Evolutionary conservation across 257 asterid genomes (phyloP).

Genomic region (Nicotiana otophora): DNA sequence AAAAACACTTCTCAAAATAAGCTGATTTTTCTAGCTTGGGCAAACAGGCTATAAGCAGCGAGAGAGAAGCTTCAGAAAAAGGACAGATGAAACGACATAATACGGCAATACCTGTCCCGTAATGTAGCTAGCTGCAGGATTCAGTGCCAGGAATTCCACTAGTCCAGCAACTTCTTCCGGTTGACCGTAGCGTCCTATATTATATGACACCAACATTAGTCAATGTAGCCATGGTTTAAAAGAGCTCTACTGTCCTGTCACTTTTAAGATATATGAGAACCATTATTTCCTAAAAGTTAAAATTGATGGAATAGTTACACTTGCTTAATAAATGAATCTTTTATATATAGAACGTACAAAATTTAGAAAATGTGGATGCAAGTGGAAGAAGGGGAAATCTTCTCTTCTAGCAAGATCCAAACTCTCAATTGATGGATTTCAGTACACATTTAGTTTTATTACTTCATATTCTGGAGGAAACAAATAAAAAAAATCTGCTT

Average conservation of each 20-base stretch:
- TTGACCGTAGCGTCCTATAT: constrained; percentile 41
- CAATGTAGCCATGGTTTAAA: not conserved
- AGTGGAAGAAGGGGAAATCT: not conserved
- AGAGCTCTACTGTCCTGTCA: not conserved
- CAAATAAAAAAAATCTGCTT: not conserved
- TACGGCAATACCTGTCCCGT: constrained; percentile 74
- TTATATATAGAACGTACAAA: not conserved
- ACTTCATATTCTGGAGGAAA: no score
- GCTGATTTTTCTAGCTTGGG: no score
- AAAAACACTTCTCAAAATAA: no score
- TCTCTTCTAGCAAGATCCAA: not conserved
- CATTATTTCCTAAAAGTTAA: not conserved
- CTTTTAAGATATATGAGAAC: not conserved
- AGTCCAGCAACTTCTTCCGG: constrained; percentile 55
- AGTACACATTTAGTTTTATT: not conserved
- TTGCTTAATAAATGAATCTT: not conserved
- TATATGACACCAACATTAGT: not conserved
- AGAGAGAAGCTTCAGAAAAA: not conserved
- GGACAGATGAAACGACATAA: not conserved
- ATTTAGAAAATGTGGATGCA: not conserved
- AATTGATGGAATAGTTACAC: not conserved
- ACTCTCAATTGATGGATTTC: not conserved
- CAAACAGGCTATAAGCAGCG: not conserved
- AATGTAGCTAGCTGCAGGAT: constrained; percentile 72
- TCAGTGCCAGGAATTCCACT: constrained; percentile 39